Conservation (phyloP, 116 monocot species). For the Phalaenopsis hybrid region DNA sequence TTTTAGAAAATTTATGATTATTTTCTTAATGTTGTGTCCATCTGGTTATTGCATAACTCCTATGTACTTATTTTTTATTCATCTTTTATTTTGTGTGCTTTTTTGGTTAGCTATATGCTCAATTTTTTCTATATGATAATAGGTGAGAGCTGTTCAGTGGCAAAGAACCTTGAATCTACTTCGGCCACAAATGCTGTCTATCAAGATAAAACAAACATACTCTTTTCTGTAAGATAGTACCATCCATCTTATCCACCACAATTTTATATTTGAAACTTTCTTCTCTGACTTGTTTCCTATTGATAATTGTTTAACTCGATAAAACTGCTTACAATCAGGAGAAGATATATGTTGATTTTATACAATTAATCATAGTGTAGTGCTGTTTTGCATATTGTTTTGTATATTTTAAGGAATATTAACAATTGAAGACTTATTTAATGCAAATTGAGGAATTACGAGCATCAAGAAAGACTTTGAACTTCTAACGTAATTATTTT, state of each 20-base stretch:
- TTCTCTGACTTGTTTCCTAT: background rate
- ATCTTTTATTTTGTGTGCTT: background rate
- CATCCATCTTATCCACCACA: background rate
- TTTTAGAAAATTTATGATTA: background rate
- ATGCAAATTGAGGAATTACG: background rate
- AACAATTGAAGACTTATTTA: background rate
- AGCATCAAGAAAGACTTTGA: background rate
- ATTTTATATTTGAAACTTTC: slow-evolving; percentile 2
- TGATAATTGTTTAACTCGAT: background rate
- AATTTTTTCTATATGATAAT: background rate
- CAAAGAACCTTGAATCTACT: slow-evolving; percentile 78
- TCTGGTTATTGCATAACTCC: background rate
- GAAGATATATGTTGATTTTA: background rate
- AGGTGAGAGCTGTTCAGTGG: slow-evolving; percentile 99
- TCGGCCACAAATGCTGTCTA: slow-evolving; percentile 85
- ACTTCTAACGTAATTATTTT: background rate
- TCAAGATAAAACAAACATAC: slow-evolving; percentile 98
- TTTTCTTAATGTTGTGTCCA: background rate
- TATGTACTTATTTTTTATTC: too few species aligned
- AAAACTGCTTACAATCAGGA: background rate
- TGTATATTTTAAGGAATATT: background rate
- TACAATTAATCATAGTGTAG: background rate
- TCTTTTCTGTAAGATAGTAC: slow-evolving; percentile 74
- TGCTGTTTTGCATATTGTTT: background rate
- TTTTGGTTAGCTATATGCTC: background rate